A percentile compares a stretch with the other conserved stretches of the same genome.
Evolutionary conservation across 208 protist genomes (phyloP).

Genomic region (Herpetomonas samuelpessoai): DNA sequence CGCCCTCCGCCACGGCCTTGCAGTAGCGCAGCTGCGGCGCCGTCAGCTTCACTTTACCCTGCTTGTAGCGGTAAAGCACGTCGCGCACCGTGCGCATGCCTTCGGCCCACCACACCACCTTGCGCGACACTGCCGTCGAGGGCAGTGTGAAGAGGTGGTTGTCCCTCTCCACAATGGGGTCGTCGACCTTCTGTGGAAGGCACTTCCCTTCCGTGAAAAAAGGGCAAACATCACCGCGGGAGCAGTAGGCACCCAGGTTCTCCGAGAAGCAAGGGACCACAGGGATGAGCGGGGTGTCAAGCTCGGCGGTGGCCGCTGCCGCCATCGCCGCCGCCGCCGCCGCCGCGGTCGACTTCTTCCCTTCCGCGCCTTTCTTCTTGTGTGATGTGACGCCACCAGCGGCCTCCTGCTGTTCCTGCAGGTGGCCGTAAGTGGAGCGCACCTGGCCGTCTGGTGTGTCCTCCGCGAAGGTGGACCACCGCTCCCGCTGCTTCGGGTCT

Average conservation of each 20-base stretch:
- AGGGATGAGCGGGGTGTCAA: neutral
- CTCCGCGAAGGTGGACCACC: conserved; percentile 37
- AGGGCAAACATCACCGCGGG: conserved; percentile 66
- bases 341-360: no score
- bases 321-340: neutral
- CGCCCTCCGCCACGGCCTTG: conserved; percentile 54
- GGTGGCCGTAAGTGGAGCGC: conserved; percentile 20
- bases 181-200: conserved; percentile 65
- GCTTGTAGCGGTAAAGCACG: conserved; percentile 56
- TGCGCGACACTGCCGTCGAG: conserved; percentile 60
- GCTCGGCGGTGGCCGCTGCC: neutral
- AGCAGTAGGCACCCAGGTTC: conserved; percentile 61
- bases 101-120: conserved; percentile 75
- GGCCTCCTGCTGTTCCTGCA: neutral
- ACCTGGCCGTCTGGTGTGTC: conserved; percentile 11
- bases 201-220: conserved; percentile 86
- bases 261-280: conserved; percentile 3
- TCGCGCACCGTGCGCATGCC: conserved; percentile 74
- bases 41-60: conserved; percentile 62
- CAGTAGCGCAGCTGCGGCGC: conserved; percentile 82
- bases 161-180: conserved; percentile 54
- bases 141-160: conserved; percentile 90
- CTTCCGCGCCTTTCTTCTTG: no score
- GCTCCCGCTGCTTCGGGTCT: conserved; percentile 22
- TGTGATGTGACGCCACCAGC: no score